Percentiles rank a stretch among this genome's conserved stretches.
These are phyloP conservation scores for Echeveria elegans DNA, from an alignment of 164 flowering plant species.

Conservation along the genomic window DNA sequence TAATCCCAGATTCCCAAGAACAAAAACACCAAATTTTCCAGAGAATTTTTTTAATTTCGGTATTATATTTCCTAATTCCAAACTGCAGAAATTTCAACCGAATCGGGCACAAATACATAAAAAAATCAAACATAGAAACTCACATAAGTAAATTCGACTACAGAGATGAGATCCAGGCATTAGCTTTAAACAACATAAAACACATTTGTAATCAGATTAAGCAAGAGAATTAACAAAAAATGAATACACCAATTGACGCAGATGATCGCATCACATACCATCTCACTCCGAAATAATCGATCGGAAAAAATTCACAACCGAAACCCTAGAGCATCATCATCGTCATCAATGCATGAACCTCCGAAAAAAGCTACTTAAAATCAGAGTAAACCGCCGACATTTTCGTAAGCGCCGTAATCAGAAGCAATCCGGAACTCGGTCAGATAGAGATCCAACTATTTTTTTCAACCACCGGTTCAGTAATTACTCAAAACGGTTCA, in stretches of 20 bases:
- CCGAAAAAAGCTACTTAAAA: constrained; percentile 13
- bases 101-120: neutral
- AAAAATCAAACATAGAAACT: neutral
- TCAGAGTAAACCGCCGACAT: neutral
- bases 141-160: neutral
- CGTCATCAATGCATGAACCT: constrained; percentile 19
- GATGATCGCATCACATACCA: constrained; percentile 36
- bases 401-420: constrained; percentile 45
- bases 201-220: neutral
- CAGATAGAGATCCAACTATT: neutral
- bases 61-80: neutral
- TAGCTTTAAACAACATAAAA: neutral
- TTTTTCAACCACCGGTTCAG: neutral
- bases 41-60: neutral
- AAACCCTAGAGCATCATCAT: constrained; percentile 44
- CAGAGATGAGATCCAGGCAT: neutral
- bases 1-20: too few species aligned
- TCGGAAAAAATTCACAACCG: neutral
- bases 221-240: neutral
- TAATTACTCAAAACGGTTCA: neutral
- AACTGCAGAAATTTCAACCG: neutral
- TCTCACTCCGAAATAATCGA: constrained; percentile 42
- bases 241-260: neutral
- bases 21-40: neutral
- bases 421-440: constrained; percentile 9